phyloP scores from a whole-genome alignment of 73 alveolate species.

The Tetrahymena malaccensis region DNA sequence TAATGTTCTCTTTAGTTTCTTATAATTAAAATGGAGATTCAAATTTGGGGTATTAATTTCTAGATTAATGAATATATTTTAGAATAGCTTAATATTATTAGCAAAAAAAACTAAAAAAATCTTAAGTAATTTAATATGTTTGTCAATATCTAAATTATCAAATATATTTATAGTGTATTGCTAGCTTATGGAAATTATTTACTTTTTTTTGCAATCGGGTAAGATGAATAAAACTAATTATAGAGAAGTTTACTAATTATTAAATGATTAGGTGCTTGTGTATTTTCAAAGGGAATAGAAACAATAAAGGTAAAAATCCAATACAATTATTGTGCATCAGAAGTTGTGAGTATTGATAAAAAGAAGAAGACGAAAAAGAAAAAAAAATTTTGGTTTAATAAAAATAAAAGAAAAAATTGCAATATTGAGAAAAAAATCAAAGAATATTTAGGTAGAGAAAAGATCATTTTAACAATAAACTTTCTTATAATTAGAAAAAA shows the following conservation, averaged over 20 bases:
- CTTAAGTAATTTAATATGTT: too few species aligned
- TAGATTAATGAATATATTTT: too few species aligned
- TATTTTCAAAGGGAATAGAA: not conserved
- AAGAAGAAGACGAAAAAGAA: not conserved
- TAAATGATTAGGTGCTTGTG: too few species aligned
- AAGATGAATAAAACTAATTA: not conserved
- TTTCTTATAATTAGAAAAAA: not conserved
- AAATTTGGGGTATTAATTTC: too few species aligned
- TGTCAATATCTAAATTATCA: too few species aligned
- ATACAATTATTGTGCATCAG: not conserved
- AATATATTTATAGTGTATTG: too few species aligned
- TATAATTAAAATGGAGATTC: too few species aligned
- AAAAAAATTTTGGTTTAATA: too few species aligned
- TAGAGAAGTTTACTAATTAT: not conserved
- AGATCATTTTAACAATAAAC: not conserved
- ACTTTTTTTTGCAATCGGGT: not conserved
- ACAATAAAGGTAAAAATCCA: not conserved
- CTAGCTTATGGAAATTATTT: not conserved
- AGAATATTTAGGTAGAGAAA: not conserved
- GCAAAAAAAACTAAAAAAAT: too few species aligned
- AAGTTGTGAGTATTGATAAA: not conserved
- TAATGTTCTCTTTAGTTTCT: too few species aligned
- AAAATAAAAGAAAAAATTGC: too few species aligned
- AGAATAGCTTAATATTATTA: too few species aligned
- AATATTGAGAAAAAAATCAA: not conserved